Evolutionary conservation across 257 asterid species (phyloP).

Genomic region (Solanum chiquidenum): DNA sequence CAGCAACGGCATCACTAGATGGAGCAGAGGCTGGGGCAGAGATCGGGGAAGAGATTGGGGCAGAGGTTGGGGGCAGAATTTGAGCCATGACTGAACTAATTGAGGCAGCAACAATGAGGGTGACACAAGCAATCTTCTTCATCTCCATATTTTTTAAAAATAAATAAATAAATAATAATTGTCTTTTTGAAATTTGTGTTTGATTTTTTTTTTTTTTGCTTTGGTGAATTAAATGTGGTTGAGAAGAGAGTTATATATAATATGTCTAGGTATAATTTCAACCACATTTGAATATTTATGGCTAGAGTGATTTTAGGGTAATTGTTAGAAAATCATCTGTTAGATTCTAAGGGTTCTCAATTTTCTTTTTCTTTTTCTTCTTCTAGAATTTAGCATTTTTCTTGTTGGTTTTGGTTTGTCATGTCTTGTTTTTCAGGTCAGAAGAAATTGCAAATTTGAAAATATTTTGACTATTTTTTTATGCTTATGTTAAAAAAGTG

Average conservation of each 20-base stretch:
- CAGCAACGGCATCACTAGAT: background rate
- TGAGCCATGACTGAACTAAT: conserved; percentile 22
- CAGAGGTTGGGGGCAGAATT: background rate
- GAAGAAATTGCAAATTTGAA: background rate
- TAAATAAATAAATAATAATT: background rate
- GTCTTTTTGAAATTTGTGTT: background rate
- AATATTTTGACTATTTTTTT: background rate
- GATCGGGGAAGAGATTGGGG: background rate
- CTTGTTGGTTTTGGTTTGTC: background rate
- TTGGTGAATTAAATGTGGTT: background rate
- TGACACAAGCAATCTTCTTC: conserved; percentile 29
- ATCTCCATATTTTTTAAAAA: conserved; percentile 10
- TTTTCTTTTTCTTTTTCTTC: background rate
- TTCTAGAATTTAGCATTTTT: background rate
- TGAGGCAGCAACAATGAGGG: conserved; percentile 25
- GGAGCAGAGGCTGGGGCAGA: conserved; percentile 10
- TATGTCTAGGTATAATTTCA: background rate
- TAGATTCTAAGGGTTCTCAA: background rate
- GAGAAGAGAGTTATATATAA: background rate
- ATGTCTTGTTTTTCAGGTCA: background rate
- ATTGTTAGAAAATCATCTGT: background rate
- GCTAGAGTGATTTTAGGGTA: background rate
- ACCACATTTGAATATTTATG: background rate
- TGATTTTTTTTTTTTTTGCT: background rate
- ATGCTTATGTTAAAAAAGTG: background rate